Evolutionary conservation across 2,329 filamentous ascomycete species (phyloP).

Genomic region (Scedosporium boydii): DNA sequence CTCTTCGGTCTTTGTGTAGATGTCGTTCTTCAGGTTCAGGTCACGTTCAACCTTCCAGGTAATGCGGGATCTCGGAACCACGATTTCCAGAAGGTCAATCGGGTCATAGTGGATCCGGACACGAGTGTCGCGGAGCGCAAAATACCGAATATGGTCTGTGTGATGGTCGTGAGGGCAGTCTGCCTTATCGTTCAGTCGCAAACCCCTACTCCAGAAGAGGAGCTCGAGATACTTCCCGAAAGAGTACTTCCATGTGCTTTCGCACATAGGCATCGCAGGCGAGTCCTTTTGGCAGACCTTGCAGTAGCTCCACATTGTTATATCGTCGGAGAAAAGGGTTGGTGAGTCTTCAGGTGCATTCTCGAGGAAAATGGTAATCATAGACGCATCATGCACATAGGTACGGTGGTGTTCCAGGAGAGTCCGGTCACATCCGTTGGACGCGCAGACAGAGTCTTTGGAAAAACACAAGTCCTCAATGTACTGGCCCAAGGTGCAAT

Average conservation of each 20-base stretch:
- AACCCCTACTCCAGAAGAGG: slow-evolving; percentile 84
- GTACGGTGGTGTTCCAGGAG: slow-evolving; percentile 93
- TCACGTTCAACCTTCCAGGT: slow-evolving; percentile 99
- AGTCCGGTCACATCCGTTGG: slow-evolving; percentile 76
- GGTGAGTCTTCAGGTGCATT: slow-evolving; percentile 32
- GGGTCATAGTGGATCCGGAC: slow-evolving; percentile 87
- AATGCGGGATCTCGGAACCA: slow-evolving; percentile 79
- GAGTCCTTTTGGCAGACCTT: slow-evolving; percentile 88
- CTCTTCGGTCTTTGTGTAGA: slow-evolving; percentile 72
- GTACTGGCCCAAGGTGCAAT: slow-evolving; percentile 91
- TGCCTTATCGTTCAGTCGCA: slow-evolving; percentile 62
- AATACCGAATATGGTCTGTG: slow-evolving; percentile 85
- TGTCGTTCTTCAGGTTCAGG: slow-evolving; percentile 82
- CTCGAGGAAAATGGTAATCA: slow-evolving; percentile 85
- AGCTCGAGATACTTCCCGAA: slow-evolving; percentile 98
- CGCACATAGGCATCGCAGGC: slow-evolving; percentile 81
- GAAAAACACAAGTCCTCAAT: slow-evolving; percentile 79
- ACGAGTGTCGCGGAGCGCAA: slow-evolving; percentile 76
- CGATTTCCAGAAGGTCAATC: slow-evolving; percentile 86
- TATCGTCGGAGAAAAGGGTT: slow-evolving; percentile 47
- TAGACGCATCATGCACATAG: slow-evolving; percentile 92
- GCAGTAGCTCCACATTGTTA: slow-evolving; percentile 97
- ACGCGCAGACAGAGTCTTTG: slow-evolving; percentile 67
- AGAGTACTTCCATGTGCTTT: slow-evolving; percentile 94
- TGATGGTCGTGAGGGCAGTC: slow-evolving; percentile 85